Evolutionary conservation across 2,329 filamentous ascomycete species (phyloP), one percentile per base, ranked within the genome.

Genomic region (Bipolaris bicolor): DNA sequence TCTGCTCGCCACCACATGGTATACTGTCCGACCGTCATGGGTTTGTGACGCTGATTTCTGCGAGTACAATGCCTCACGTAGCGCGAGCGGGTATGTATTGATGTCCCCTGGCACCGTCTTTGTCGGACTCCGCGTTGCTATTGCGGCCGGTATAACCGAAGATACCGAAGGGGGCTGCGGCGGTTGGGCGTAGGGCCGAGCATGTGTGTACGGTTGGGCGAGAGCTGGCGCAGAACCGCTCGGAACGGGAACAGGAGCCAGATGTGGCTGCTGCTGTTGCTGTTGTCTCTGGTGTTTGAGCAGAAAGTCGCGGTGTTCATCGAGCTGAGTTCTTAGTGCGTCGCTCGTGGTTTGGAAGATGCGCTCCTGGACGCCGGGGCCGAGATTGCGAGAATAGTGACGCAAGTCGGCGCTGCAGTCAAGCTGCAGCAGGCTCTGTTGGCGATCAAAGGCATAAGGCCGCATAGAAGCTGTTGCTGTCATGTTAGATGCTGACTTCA

Each of bases 331-430:
- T 34, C 63, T 54, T 41, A 66, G 56, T 31, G 60, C 61, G n/a
- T 67, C 63, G 58, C 61, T 64, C 31, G 61, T 62, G 7, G 60
- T 55, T 41, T 67, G 58, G 24, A 67, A 67, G 49, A 61, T 57
- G 36, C 58, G 56, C 31, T 63, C 63, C 50, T 66, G 65, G 36
- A 66, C 65, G 44, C 65, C 63, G 20, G 65, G 65, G 16, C 65
- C 65, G 44, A 67, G 63, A 33, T 64, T 58, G 49, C 65, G 63
- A 29, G 63, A 64, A 47, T 66, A 67, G 24, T 58, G 62, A 37
- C 41, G 61, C 34, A 67, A 45, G 55, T 67, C 65, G 31, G 63
- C 57, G 45, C 65, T 67, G 58, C 65, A 67, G 49, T 67, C 65
- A 31, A 67, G 62, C 24, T 60, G 60, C 44, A 67, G 48, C 40